Evolutionary conservation across 129 eudicot genomes (phyloP).

Genomic region (Tagetes patula): DNA sequence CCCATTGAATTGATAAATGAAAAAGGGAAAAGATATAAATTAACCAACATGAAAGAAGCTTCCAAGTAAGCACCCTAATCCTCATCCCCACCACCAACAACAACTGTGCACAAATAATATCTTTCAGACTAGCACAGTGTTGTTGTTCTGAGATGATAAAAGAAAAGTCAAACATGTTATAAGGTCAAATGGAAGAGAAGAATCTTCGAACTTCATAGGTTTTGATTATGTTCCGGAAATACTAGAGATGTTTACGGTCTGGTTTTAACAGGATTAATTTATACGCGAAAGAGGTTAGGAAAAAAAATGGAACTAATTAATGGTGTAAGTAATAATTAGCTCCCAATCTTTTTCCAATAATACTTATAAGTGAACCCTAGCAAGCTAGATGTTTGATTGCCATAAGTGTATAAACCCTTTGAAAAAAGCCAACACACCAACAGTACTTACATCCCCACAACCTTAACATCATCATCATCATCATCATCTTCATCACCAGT

Average conservation of each 20-base stretch:
- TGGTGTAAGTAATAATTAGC: slow-evolving; percentile 38
- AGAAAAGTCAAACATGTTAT: slow-evolving; percentile 25
- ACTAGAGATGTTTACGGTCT: too few species aligned
- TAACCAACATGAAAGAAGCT: slow-evolving; percentile 27
- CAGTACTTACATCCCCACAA: slow-evolving; percentile 41
- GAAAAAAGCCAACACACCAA: slow-evolving; percentile 48
- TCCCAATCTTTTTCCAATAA: slow-evolving; percentile 46
- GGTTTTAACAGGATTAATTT: too few species aligned
- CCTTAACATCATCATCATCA: slow-evolving; percentile 26
- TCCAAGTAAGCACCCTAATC: slow-evolving; percentile 41
- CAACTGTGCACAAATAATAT: slow-evolving; percentile 29
- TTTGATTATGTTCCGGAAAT: background rate
- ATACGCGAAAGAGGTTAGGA: too few species aligned
- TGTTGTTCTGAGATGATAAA: slow-evolving; percentile 6
- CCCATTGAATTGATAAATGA: slow-evolving; percentile 17
- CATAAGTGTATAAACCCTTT: slow-evolving; percentile 40
- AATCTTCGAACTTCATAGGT: slow-evolving; percentile 11
- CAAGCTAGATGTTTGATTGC: slow-evolving; percentile 38
- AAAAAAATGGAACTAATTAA: too few species aligned
- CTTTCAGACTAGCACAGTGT: slow-evolving; percentile 23
- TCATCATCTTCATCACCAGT: background rate
- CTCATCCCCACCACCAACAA: slow-evolving; percentile 16
- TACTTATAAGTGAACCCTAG: slow-evolving; percentile 46
- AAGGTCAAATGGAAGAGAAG: slow-evolving; percentile 27
- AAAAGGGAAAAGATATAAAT: slow-evolving; percentile 14